Conservation (phyloP, 2,329 filamentous ascomycete species). For the Verruconis gallopava region DNA sequence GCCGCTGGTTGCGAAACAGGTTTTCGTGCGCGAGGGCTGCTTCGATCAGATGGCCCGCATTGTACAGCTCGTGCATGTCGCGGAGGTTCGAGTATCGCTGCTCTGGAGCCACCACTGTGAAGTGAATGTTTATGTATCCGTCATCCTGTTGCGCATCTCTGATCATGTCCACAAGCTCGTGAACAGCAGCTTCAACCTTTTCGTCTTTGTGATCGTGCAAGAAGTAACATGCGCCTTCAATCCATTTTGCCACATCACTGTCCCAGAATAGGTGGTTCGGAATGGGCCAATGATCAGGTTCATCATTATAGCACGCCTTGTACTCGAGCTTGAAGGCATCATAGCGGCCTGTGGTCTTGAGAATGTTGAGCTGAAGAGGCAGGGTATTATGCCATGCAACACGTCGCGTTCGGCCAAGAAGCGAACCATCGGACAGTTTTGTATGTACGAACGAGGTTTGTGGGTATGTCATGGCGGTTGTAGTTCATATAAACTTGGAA, state of each 20-base stretch:
- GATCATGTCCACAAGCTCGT: conserved; percentile 47
- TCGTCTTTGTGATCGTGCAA: conserved; percentile 30
- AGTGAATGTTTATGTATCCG: conserved; percentile 52
- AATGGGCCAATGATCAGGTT: conserved; percentile 29
- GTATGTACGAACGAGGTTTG: conserved; percentile 29
- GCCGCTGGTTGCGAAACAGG: conserved; percentile 37
- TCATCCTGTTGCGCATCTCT: conserved; percentile 43
- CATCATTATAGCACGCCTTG: conserved; percentile 3
- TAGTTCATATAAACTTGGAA: too few relatives aligned
- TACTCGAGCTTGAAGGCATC: conserved; percentile 11
- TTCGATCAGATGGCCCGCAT: conserved; percentile 49
- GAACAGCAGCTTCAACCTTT: conserved; percentile 37
- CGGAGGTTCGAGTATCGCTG: conserved; percentile 45
- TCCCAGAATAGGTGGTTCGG: conserved; percentile 50
- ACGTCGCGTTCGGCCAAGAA: conserved; percentile 27
- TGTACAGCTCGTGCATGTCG: conserved; percentile 52
- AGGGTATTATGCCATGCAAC: conserved; percentile 33
- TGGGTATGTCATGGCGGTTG: conserved; percentile 31
- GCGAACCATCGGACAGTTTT: conserved; percentile 20
- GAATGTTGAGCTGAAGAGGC: conserved; percentile 38
- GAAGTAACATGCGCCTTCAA: conserved; percentile 49
- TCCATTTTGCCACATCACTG: conserved; percentile 45
- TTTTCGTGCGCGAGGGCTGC: conserved; percentile 44
- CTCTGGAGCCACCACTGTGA: conserved; percentile 43
- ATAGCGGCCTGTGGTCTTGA: conserved; percentile 43